phyloP scores from a whole-genome alignment of 345 rosid species.

The Cardiospermum halicacabum region DNA sequence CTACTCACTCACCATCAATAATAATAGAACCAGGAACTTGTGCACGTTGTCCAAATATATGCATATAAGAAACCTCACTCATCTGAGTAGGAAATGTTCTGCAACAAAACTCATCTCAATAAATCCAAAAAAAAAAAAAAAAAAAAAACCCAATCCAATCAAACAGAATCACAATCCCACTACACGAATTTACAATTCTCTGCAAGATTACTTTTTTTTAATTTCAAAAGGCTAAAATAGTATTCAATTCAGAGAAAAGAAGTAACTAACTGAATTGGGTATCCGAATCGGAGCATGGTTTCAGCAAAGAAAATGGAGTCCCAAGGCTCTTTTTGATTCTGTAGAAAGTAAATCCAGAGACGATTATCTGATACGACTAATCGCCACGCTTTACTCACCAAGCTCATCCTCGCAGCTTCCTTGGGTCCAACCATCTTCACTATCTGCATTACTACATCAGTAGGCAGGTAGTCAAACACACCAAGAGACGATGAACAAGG shows the following conservation, averaged over 20 bases:
- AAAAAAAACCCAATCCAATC: background rate
- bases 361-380: conserved; percentile 47
- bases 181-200: too few species aligned
- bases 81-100: conserved; percentile 35
- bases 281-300: conserved; percentile 49
- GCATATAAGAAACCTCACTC: conserved; percentile 56
- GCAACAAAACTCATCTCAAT: conserved; percentile 18
- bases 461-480: conserved; percentile 52
- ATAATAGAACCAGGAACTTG: conserved; percentile 65
- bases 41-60: conserved; percentile 56
- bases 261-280: conserved; percentile 69
- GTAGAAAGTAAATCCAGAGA: conserved; percentile 70
- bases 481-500: conserved; percentile 40
- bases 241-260: too few species aligned
- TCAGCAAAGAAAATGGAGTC: conserved; percentile 72
- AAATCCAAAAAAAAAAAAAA: background rate
- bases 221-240: too few species aligned
- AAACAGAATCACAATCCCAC: too few species aligned
- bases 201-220: too few species aligned
- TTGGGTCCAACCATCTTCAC: conserved; percentile 54
- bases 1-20: conserved; percentile 57
- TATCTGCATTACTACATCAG: conserved; percentile 59
- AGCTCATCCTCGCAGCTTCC: conserved; percentile 48
- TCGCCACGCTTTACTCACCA: conserved; percentile 45
- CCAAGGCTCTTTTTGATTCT: conserved; percentile 33